phyloP scores from a whole-genome alignment of 129 eudicot genomes.

The Mikania micrantha region DNA sequence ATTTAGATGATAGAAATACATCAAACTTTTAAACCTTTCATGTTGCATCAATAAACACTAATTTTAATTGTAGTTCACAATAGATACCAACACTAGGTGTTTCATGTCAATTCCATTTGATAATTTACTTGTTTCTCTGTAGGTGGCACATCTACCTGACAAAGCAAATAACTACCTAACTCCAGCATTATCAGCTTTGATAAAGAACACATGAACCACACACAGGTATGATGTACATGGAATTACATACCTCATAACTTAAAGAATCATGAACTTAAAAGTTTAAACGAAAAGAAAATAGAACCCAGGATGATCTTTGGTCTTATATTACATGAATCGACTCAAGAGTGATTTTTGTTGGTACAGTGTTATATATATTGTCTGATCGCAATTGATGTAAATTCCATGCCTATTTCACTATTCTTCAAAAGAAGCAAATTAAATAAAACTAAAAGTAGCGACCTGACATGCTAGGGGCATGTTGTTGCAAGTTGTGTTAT shows the following conservation, averaged over 20 bases:
- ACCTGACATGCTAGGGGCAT: too few relatives aligned
- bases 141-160: slow-evolving; percentile 98
- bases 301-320: background rate
- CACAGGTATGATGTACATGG: slow-evolving; percentile 13
- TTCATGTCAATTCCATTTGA: background rate
- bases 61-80: background rate
- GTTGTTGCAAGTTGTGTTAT: too few relatives aligned
- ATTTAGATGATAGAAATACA: background rate
- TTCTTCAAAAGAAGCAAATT: too few relatives aligned
- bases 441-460: too few relatives aligned
- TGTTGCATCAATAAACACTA: background rate
- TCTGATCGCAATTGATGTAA: too few relatives aligned
- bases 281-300: background rate
- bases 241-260: slow-evolving; percentile 4
- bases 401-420: too few relatives aligned
- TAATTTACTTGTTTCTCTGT: slow-evolving; percentile 1
- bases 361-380: background rate
- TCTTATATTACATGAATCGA: background rate
- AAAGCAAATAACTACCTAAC: slow-evolving; percentile 93
- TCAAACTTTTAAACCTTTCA: background rate
- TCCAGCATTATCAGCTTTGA: slow-evolving; percentile 88
- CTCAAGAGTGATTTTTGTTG: background rate
- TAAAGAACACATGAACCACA: slow-evolving; percentile 73
- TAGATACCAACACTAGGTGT: background rate
- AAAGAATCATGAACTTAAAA: background rate